Percentiles rank a stretch among this genome's conserved stretches.
Conservation (phyloP, 2,329 filamentous ascomycete species). For the Gaeumannomyces tritici region DNA sequence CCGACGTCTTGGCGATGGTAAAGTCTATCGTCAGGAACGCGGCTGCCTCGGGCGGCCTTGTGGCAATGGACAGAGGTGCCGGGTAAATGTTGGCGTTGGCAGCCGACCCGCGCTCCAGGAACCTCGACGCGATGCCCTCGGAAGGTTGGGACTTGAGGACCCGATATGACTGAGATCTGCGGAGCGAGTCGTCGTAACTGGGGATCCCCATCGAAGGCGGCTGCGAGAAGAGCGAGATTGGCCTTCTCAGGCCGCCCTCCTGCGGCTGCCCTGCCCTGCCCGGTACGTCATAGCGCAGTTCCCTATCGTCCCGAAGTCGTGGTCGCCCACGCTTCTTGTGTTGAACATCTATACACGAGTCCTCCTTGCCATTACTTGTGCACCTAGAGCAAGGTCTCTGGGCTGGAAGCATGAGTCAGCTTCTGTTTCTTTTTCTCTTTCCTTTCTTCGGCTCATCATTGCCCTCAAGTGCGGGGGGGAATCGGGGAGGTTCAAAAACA, state of each 20-base stretch:
- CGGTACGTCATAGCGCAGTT: conserved; percentile 43
- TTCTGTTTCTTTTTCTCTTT: neutral
- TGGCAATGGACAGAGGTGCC: conserved; percentile 29
- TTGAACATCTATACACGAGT: conserved; percentile 72
- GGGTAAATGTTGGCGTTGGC: conserved; percentile 41
- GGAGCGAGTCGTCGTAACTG: conserved; percentile 36
- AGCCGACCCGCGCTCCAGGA: conserved; percentile 38
- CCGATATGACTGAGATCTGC: conserved; percentile 38
- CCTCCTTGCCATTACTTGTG: conserved; percentile 68
- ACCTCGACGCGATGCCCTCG: conserved; percentile 28
- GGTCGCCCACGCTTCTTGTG: conserved; percentile 79
- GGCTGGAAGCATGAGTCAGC: conserved; percentile 29
- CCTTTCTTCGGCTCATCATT: neutral
- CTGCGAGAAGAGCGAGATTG: conserved; percentile 40
- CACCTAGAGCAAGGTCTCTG: conserved; percentile 73
- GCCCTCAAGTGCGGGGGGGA: neutral
- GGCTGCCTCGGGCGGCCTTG: conserved; percentile 37
- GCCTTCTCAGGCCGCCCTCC: conserved; percentile 37
- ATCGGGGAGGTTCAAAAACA: conserved; percentile 23
- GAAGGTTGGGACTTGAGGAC: conserved; percentile 44
- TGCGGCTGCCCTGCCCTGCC: conserved; percentile 34
- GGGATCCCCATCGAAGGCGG: conserved; percentile 27
- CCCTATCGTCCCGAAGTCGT: conserved; percentile 63
- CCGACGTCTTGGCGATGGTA: conserved; percentile 47
- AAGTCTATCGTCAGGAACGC: conserved; percentile 50